Conservation (phyloP, 345 rosid genomes). For the Lagerstroemia speciosa region DNA sequence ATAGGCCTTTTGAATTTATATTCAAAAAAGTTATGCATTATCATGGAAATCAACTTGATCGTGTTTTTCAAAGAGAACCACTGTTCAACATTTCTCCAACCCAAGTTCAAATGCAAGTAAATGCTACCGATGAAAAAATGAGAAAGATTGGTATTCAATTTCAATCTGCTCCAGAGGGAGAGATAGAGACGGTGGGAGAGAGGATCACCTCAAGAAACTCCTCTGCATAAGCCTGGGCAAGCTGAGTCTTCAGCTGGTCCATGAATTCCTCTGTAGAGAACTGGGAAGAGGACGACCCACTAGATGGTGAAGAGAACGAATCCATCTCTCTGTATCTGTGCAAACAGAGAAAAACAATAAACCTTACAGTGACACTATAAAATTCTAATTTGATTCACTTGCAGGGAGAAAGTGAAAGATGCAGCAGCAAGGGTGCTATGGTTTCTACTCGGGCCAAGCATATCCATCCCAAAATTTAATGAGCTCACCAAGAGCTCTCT, state of each 20-base stretch:
- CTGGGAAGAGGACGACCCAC: constrained; percentile 31
- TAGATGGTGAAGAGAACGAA: constrained; percentile 40
- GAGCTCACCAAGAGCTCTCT: too few relatives aligned
- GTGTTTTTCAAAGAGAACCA: too few relatives aligned
- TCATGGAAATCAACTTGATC: too few relatives aligned
- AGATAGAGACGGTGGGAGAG: not conserved
- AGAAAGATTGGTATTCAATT: not conserved
- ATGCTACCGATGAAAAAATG: too few relatives aligned
- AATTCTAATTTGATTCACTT: not conserved
- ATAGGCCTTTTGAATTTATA: too few relatives aligned
- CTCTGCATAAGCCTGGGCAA: constrained; percentile 75
- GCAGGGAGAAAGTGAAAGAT: not conserved
- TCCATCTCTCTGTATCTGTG: constrained; percentile 36
- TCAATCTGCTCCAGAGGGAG: not conserved
- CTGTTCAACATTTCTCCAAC: too few relatives aligned
- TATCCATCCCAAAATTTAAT: too few relatives aligned
- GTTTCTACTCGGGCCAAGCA: too few relatives aligned
- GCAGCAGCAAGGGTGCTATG: not conserved
- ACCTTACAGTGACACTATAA: not conserved
- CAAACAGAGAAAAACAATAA: not conserved
- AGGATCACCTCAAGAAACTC: constrained; percentile 62
- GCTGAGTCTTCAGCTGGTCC: constrained; percentile 62
- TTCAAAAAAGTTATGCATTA: too few relatives aligned
- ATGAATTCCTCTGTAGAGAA: constrained; percentile 44
- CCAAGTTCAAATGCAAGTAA: too few relatives aligned